Conservation (phyloP, 768 basidiomycete species). For the Agaricus subrufescens region DNA sequence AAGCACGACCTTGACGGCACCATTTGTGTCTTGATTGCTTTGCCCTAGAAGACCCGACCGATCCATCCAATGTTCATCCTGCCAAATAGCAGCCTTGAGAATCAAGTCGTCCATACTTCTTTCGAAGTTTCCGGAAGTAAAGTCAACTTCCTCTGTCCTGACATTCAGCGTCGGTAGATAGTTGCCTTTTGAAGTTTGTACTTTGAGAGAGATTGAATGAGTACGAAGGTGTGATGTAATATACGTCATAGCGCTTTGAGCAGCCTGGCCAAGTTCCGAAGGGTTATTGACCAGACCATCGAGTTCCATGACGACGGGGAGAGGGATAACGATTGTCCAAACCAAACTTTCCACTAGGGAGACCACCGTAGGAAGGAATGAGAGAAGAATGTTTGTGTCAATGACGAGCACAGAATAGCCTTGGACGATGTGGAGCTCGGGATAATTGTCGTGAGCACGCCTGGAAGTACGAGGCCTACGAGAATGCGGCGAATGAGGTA, state of each 20-base stretch:
- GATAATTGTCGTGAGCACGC: slow-evolving; percentile 26
- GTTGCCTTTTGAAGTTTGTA: slow-evolving; percentile 93
- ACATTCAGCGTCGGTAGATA: slow-evolving; percentile 82
- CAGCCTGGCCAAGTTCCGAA: slow-evolving; percentile 67
- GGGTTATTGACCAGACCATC: slow-evolving; percentile 77
- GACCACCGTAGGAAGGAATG: slow-evolving; percentile 68
- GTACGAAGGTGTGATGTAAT: slow-evolving; percentile 72
- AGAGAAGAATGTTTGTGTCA: slow-evolving; percentile 93
- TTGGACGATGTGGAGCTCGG: slow-evolving; percentile 55
- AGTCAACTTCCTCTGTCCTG: slow-evolving; percentile 81
- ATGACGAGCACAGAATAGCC: slow-evolving; percentile 90
- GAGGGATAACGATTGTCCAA: slow-evolving; percentile 89
- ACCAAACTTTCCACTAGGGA: slow-evolving; percentile 72
- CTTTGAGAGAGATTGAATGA: slow-evolving; percentile 76
- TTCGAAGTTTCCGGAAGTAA: slow-evolving; percentile 47
- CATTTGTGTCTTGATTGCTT: slow-evolving; percentile 31
- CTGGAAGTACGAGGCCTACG: slow-evolving; percentile 21
- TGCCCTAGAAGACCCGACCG: slow-evolving; percentile 66
- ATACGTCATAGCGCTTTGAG: slow-evolving; percentile 68
- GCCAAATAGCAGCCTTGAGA: slow-evolving; percentile 89
- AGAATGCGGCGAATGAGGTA: slow-evolving; percentile 21
- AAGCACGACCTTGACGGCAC: slow-evolving; percentile 78
- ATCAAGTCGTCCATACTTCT: slow-evolving; percentile 95
- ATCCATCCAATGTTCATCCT: slow-evolving; percentile 89
- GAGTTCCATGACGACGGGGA: slow-evolving; percentile 95